Evolutionary conservation across 176 grass and related monocot genomes (phyloP).

Genomic region (Alopecurus myosuroides): DNA sequence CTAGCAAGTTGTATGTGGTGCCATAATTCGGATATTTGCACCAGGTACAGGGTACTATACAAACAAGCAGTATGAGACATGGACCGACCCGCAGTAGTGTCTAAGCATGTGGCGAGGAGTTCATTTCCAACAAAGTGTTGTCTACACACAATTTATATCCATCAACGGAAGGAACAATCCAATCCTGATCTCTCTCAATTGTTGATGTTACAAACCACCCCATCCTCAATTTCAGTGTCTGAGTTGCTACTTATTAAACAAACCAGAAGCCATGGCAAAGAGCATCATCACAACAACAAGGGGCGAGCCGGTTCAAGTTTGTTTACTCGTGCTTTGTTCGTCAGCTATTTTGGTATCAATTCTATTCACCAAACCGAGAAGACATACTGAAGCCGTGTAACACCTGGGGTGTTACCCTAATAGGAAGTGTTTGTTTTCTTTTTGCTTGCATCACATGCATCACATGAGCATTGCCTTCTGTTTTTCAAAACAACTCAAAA

Average conservation of each 20-base stretch:
- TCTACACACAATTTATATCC: too few relatives aligned
- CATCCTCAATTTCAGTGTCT: background rate
- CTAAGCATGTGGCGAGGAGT: background rate
- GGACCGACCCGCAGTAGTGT: background rate
- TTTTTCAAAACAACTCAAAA: too few relatives aligned
- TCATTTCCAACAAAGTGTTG: background rate
- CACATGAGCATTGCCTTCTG: too few relatives aligned
- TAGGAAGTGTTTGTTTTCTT: too few relatives aligned
- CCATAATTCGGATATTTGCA: background rate
- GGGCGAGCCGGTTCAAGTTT: background rate
- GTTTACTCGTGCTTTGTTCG: background rate
- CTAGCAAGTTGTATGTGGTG: background rate
- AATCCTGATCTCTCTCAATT: background rate
- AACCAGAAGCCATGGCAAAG: too few relatives aligned
- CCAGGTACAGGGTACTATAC: background rate
- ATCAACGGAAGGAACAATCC: background rate
- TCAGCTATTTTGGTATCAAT: background rate
- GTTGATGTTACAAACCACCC: background rate
- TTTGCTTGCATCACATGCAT: too few relatives aligned
- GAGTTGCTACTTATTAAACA: background rate
- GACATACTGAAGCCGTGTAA: too few relatives aligned
- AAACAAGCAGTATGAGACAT: background rate
- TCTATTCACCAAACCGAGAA: too few relatives aligned
- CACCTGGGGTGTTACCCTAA: too few relatives aligned
- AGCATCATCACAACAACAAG: background rate